Conservation (phyloP, 208 protist genomes). For the Endotrypanum monterogeii region DNA sequence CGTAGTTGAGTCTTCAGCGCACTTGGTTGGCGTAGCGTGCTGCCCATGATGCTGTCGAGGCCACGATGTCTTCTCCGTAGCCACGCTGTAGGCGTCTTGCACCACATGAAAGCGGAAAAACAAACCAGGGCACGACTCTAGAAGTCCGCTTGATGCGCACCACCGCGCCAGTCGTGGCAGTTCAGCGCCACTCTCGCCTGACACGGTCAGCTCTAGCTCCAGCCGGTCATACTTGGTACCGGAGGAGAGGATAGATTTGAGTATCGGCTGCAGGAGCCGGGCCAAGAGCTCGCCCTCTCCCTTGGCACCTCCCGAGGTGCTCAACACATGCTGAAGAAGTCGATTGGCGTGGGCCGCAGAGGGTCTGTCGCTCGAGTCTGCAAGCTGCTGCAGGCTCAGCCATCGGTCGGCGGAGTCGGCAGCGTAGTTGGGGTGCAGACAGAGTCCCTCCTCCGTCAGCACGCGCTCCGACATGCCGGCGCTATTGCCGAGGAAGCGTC, state of each 20-base stretch:
- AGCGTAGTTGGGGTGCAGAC: conserved; percentile 55
- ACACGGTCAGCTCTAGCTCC: conserved; percentile 76
- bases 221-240: conserved; percentile 36
- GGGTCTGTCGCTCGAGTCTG: conserved; percentile 19
- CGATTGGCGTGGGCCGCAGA: conserved; percentile 25
- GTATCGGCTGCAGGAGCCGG: conserved; percentile 43
- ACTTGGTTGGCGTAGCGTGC: not conserved
- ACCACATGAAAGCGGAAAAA: conserved; percentile 57
- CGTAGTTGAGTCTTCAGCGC: not conserved
- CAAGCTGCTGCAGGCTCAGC: conserved; percentile 26
- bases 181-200: conserved; percentile 46
- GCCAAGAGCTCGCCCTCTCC: conserved; percentile 53
- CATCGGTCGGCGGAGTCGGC: conserved; percentile 29
- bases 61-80: too few relatives aligned
- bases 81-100: conserved; percentile 56
- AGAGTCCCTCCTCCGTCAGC: conserved; percentile 55
- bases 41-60: not conserved
- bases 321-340: conserved; percentile 54
- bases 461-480: conserved; percentile 10
- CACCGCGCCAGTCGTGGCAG: conserved; percentile 62
- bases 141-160: conserved; percentile 60
- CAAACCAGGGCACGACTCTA: conserved; percentile 27
- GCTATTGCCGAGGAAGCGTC: conserved; percentile 37
- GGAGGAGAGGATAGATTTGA: conserved; percentile 36
- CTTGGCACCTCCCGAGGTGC: conserved; percentile 36